Conservation (phyloP, 345 rosid species). For the Excoecaria cochinchinensis region DNA sequence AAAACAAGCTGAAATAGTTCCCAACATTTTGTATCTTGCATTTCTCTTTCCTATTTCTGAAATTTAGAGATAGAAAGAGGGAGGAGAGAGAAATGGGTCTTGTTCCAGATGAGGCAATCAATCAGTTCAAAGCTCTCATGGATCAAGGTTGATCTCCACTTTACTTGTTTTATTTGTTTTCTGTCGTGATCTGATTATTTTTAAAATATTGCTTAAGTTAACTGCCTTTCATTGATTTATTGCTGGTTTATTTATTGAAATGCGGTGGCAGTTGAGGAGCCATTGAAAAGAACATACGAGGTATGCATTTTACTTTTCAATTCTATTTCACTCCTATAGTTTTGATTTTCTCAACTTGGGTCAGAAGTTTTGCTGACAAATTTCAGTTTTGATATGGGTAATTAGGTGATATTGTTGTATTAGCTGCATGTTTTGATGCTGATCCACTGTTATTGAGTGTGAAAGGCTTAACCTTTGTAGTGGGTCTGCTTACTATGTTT, state of each 20-base stretch:
- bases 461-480: neutral
- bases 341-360: constrained; percentile 18
- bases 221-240: neutral
- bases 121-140: constrained; percentile 48
- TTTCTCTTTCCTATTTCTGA: constrained; percentile 10
- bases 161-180: neutral
- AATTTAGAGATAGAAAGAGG: neutral
- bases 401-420: neutral
- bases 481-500: neutral
- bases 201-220: neutral
- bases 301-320: constrained; percentile 31
- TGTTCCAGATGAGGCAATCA: constrained; percentile 49
- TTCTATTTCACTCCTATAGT: neutral
- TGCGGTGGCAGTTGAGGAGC: constrained; percentile 57
- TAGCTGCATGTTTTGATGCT: neutral
- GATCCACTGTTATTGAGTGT: neutral
- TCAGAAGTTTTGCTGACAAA: constrained; percentile 5
- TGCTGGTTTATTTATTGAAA: neutral
- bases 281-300: constrained; percentile 53
- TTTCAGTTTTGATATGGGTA: neutral
- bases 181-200: neutral
- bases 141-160: constrained; percentile 42
- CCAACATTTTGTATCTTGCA: neutral
- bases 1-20: neutral
- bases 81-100: constrained; percentile 36